Conservation (phyloP, 2,329 filamentous ascomycete genomes). For the Trichophyton schoenleinii region DNA sequence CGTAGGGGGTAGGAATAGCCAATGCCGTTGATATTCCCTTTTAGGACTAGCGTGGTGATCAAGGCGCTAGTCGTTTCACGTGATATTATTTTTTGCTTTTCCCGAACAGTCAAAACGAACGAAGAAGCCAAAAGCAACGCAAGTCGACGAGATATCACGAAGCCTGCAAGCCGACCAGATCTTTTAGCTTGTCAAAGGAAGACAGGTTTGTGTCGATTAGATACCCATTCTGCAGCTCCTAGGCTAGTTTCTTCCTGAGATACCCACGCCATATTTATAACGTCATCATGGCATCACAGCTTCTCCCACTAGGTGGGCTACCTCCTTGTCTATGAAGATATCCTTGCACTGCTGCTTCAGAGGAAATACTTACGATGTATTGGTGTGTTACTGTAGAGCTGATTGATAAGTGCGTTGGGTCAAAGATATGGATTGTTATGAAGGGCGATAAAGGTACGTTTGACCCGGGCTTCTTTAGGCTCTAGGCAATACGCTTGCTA, state of each 20-base stretch:
- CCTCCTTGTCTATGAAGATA: not conserved
- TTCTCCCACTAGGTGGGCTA: constrained; percentile 54
- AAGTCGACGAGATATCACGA: not conserved
- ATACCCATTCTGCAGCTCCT: not conserved
- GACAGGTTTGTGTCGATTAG: too few species aligned
- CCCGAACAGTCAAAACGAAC: not conserved
- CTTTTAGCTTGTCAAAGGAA: too few species aligned
- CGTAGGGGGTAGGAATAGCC: too few species aligned
- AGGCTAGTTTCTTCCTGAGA: not conserved
- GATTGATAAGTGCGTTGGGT: constrained; percentile 98
- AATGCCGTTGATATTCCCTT: not conserved
- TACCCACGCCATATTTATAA: not conserved
- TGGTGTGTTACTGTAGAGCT: constrained; percentile 50
- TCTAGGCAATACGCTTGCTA: not conserved
- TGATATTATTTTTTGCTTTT: not conserved
- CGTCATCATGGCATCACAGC: constrained; percentile 51
- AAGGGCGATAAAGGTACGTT: constrained; percentile 87
- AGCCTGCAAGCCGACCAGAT: not conserved
- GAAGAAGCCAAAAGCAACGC: not conserved
- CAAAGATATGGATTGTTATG: constrained; percentile 97
- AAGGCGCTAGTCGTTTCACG: not conserved
- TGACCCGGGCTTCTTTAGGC: not conserved
- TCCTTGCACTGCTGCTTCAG: not conserved
- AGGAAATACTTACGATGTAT: constrained; percentile 14
- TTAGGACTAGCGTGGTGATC: not conserved